phyloP scores from a whole-genome alignment of 352 stramenopile genomes.

The Globisporangium barbulae region DNA sequence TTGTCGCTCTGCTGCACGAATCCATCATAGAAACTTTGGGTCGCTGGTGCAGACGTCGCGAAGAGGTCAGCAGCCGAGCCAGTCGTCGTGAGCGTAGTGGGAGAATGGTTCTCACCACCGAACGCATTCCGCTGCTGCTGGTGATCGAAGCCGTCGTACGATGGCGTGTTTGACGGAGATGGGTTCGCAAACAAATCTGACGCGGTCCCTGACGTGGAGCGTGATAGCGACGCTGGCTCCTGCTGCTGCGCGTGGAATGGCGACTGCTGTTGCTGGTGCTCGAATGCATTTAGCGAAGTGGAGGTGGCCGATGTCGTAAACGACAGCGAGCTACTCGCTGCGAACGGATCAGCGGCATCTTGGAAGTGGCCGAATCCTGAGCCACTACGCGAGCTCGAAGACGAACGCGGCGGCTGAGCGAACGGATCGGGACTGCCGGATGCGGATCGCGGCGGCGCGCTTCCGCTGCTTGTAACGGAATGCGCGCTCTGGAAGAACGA shows the following conservation, averaged over 20 bases:
- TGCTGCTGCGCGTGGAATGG: not conserved
- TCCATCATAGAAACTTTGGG: constrained; percentile 6
- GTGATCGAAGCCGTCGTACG: constrained; percentile 13
- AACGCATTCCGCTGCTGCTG: not conserved
- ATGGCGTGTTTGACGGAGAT: constrained; percentile 3
- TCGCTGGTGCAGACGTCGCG: not conserved
- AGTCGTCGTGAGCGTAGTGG: not conserved
- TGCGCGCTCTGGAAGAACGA: constrained; percentile 24
- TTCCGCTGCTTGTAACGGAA: constrained; percentile 1
- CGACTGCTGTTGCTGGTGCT: constrained; percentile 1
- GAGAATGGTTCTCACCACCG: not conserved
- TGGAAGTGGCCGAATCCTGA: constrained; percentile 2
- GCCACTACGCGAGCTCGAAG: constrained; percentile 4
- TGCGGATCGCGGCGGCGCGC: not conserved
- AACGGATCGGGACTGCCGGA: constrained; percentile 9
- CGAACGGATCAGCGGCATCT: constrained; percentile 19
- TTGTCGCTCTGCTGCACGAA: constrained; percentile 4
- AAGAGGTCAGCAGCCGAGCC: constrained; percentile 11
- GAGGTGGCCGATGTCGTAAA: constrained; percentile 4
- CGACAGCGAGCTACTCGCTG: constrained; percentile 5
- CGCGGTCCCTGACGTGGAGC: constrained; percentile 6
- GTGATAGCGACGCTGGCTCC: constrained; percentile 4
- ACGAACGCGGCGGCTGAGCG: constrained; percentile 10
- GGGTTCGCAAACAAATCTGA: constrained; percentile 11
- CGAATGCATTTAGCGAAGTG: constrained; percentile 9